These are phyloP conservation scores for Linnemannia exigua DNA, from an alignment of 192 early-diverging fungal genomes.

Conservation along the genomic window DNA sequence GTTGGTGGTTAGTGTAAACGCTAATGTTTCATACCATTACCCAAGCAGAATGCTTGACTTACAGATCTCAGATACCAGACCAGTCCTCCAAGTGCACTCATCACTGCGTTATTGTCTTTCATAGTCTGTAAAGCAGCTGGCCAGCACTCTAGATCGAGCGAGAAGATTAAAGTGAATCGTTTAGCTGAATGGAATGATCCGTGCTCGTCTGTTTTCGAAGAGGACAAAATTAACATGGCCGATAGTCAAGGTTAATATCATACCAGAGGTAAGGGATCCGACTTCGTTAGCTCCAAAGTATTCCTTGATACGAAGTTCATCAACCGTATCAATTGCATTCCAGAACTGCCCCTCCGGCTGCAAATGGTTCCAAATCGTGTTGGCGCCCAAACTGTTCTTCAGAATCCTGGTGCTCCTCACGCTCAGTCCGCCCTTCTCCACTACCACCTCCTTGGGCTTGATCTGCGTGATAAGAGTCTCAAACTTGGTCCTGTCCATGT, in stretches of 20 bases:
- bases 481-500: constrained; percentile 88
- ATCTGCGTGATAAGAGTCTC: constrained; percentile 95
- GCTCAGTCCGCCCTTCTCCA: constrained; percentile 78
- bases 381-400: constrained; percentile 68
- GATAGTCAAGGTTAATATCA: not conserved
- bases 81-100: constrained; percentile 78
- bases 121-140: constrained; percentile 36
- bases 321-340: constrained; percentile 63
- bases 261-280: constrained; percentile 29
- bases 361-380: constrained; percentile 75
- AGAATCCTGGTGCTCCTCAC: constrained; percentile 67
- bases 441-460: constrained; percentile 92
- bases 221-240: not conserved
- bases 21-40: not conserved
- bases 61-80: constrained; percentile 89
- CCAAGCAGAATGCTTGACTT: constrained; percentile 21
- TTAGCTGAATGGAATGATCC: not conserved
- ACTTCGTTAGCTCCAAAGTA: constrained; percentile 68
- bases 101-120: constrained; percentile 30
- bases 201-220: not conserved
- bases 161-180: not conserved
- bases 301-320: constrained; percentile 69
- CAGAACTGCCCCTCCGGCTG: constrained; percentile 83
- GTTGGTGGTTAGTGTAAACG: not conserved
- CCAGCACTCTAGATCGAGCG: constrained; percentile 32